Evolutionary conservation across 192 early-diverging fungal genomes (phyloP).

Genomic region (Coemansia umbellata): DNA sequence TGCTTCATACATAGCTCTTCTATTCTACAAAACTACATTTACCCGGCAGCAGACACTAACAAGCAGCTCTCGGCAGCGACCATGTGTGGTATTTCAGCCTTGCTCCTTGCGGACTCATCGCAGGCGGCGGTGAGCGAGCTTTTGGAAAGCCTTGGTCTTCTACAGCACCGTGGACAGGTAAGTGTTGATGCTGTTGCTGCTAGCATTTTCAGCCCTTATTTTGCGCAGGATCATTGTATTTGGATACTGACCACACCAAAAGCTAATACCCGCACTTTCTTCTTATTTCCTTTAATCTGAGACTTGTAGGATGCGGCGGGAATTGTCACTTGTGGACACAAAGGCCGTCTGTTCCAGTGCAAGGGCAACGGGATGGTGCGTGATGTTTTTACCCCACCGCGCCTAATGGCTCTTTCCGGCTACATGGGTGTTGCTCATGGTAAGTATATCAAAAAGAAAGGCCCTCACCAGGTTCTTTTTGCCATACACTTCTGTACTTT

Average conservation of each 20-base stretch:
- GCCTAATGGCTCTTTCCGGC: constrained; percentile 75
- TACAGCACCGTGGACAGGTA: constrained; percentile 99
- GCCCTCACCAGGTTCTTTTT: no score
- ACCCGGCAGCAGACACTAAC: background rate
- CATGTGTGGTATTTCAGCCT: constrained; percentile 90
- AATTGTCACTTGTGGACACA: constrained; percentile 94
- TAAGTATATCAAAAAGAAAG: no score
- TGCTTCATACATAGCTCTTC: no score
- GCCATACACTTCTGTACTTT: no score
- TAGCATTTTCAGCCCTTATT: no score
- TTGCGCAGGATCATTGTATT: no score
- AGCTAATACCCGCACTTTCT: no score
- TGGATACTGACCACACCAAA: no score
- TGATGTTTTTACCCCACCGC: constrained; percentile 86
- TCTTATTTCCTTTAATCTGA: background rate
- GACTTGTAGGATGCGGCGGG: constrained; percentile 91
- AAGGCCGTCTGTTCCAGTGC: constrained; percentile 96
- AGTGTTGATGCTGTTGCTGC: no score
- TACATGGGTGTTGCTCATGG: constrained; percentile 95
- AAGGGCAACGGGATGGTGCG: constrained; percentile 99
- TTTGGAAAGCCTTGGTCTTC: constrained; percentile 87
- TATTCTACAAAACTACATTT: background rate
- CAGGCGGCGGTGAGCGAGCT: constrained; percentile 79
- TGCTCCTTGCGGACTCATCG: constrained; percentile 76
- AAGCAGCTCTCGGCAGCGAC: background rate